Percentiles rank a stretch among this genome's conserved stretches.
Evolutionary conservation across 257 asterid genomes (phyloP).

Genomic region (Penstemon davidsonii): DNA sequence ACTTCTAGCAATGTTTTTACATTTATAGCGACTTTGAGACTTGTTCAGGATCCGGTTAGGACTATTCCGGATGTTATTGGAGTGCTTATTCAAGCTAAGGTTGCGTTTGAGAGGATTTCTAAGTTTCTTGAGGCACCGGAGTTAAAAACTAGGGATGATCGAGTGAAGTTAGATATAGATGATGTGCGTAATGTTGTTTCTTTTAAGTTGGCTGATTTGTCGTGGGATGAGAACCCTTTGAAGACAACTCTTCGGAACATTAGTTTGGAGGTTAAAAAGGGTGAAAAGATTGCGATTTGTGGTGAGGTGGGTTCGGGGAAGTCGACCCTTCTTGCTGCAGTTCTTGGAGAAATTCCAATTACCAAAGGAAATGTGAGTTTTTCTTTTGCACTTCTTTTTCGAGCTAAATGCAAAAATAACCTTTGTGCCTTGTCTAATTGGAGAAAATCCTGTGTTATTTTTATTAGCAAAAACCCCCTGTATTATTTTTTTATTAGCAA

Average conservation of each 20-base stretch:
- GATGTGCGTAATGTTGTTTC: slow-evolving; percentile 33
- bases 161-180: slow-evolving; percentile 30
- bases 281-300: slow-evolving; percentile 85
- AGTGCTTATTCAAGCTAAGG: slow-evolving; percentile 85
- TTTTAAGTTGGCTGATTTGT: slow-evolving; percentile 58
- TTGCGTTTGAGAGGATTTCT: slow-evolving; percentile 68
- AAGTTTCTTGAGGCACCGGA: slow-evolving; percentile 82
- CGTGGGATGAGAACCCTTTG: slow-evolving; percentile 66
- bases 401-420: too few species aligned
- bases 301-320: slow-evolving; percentile 99
- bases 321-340: slow-evolving; percentile 79
- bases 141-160: slow-evolving; percentile 42
- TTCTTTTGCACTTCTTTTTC: too few species aligned
- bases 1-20: slow-evolving; percentile 87
- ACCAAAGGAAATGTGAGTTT: slow-evolving; percentile 74
- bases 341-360: slow-evolving; percentile 87
- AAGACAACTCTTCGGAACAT: slow-evolving; percentile 57
- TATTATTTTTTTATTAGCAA: too few species aligned
- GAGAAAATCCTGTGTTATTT: too few species aligned
- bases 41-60: slow-evolving; percentile 88
- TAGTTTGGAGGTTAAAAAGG: slow-evolving; percentile 49
- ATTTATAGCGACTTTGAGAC: slow-evolving; percentile 82
- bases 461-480: too few species aligned
- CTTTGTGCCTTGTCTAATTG: too few species aligned
- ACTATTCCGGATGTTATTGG: slow-evolving; percentile 84